Percentiles rank a stretch among this genome's conserved stretches.
phyloP scores from a whole-genome alignment of 345 rosid genomes.

The Hypericum androsaemum region DNA sequence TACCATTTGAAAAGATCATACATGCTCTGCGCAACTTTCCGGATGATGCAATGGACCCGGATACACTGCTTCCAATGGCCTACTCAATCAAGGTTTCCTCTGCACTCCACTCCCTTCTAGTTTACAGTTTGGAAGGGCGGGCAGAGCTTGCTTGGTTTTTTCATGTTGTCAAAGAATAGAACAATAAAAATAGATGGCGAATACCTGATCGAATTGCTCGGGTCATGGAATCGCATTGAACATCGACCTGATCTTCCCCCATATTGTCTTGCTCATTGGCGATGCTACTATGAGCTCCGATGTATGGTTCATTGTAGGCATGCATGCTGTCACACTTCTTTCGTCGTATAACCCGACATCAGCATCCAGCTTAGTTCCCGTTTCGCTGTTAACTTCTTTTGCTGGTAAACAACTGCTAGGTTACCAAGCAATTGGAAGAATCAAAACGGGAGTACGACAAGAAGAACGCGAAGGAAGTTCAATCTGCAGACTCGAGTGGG shows the following conservation, averaged over 20 bases:
- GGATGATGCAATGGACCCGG: slow-evolving; percentile 89
- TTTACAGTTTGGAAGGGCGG: too few species aligned
- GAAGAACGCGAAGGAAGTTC: slow-evolving; percentile 29
- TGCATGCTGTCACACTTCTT: too few species aligned
- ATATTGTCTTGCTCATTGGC: too few species aligned
- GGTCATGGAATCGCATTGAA: too few species aligned
- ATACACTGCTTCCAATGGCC: slow-evolving; percentile 77
- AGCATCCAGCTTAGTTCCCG: not conserved
- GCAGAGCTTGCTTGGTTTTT: too few species aligned
- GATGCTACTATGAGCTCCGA: too few species aligned
- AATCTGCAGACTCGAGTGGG: slow-evolving; percentile 17
- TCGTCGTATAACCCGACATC: too few species aligned
- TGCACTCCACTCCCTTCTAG: not conserved
- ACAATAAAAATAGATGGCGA: too few species aligned
- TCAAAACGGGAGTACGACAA: slow-evolving; percentile 48
- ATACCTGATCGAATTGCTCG: too few species aligned
- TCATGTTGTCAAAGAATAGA: too few species aligned
- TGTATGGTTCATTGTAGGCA: too few species aligned
- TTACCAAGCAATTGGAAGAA: slow-evolving; percentile 60
- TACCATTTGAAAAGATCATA: slow-evolving; percentile 90
- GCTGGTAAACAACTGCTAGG: slow-evolving; percentile 27
- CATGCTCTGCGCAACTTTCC: slow-evolving; percentile 87
- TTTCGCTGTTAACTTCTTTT: not conserved
- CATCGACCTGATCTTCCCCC: too few species aligned
- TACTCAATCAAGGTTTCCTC: slow-evolving; percentile 63